phyloP scores from a whole-genome alignment of 2,329 filamentous ascomycete genomes.

The Hypoxylon sp. region DNA sequence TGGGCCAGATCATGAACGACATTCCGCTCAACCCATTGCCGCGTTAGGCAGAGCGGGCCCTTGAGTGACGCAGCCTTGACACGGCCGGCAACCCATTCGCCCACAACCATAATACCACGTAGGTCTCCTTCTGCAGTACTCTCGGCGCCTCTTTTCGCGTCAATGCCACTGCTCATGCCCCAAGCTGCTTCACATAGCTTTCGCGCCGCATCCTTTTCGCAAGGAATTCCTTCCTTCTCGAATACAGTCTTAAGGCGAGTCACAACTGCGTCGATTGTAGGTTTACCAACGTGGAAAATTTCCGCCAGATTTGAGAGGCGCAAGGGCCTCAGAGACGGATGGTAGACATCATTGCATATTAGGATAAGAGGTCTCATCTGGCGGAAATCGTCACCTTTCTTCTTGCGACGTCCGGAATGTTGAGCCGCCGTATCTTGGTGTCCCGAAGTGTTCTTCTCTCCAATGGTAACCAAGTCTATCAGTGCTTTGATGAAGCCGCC shows the following conservation, averaged over 20 bases:
- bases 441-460: constrained; percentile 79
- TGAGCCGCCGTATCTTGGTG: constrained; percentile 52
- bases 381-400: constrained; percentile 87
- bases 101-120: constrained; percentile 85
- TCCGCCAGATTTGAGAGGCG: constrained; percentile 89
- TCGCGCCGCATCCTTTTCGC: constrained; percentile 89
- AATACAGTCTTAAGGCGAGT: constrained; percentile 86
- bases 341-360: constrained; percentile 98
- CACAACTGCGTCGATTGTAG: constrained; percentile 87
- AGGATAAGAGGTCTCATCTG: constrained; percentile 90
- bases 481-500: constrained; percentile 96
- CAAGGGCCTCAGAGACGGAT: constrained; percentile 86
- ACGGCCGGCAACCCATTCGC: constrained; percentile 85
- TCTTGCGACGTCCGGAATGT: constrained; percentile 66
- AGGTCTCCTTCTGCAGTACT: constrained; percentile 79
- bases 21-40: constrained; percentile 82
- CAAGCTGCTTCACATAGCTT: constrained; percentile 86
- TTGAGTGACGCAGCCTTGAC: constrained; percentile 65
- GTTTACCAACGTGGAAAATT: constrained; percentile 91
- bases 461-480: constrained; percentile 87
- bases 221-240: constrained; percentile 87
- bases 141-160: constrained; percentile 76
- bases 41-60: constrained; percentile 68
- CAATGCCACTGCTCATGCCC: constrained; percentile 80
- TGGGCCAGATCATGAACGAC: constrained; percentile 76